phyloP scores from a whole-genome alignment of 2,329 filamentous ascomycete species.

The Ceratocystis huliohia region DNA sequence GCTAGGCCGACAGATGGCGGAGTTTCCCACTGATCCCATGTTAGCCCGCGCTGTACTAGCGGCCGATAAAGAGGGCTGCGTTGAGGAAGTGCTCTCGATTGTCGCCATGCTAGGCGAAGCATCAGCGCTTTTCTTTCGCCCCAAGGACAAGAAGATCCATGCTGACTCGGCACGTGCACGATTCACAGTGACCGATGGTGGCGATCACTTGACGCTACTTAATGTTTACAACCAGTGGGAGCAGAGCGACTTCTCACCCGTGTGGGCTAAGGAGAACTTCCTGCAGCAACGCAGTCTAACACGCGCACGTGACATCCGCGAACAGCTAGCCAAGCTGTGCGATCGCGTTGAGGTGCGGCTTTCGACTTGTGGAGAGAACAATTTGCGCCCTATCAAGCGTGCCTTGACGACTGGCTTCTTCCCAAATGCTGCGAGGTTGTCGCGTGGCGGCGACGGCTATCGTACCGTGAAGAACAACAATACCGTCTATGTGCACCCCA shows the following conservation, averaged over 20 bases:
- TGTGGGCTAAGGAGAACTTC: constrained; percentile 90
- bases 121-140: constrained; percentile 80
- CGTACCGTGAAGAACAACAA: constrained; percentile 83
- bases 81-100: constrained; percentile 82
- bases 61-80: constrained; percentile 80
- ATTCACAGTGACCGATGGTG: constrained; percentile 82
- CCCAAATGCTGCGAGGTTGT: constrained; percentile 74
- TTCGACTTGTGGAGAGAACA: constrained; percentile 54
- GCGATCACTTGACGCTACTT: constrained; percentile 76
- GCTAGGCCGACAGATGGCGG: constrained; percentile 83
- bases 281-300: constrained; percentile 82
- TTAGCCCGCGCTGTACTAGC: constrained; percentile 79
- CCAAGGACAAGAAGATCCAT: constrained; percentile 94
- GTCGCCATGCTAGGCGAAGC: constrained; percentile 90
- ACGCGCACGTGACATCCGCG: constrained; percentile 77
- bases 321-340: constrained; percentile 83
- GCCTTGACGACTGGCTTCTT: constrained; percentile 89
- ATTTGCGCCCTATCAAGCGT: constrained; percentile 65
- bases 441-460: constrained; percentile 76
- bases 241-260: constrained; percentile 73
- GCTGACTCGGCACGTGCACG: constrained; percentile 80
- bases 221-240: constrained; percentile 96
- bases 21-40: constrained; percentile 88
- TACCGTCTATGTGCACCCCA: constrained; percentile 84
- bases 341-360: constrained; percentile 78